Conservation (phyloP, 345 rosid genomes). For the Erodium maritimum region DNA sequence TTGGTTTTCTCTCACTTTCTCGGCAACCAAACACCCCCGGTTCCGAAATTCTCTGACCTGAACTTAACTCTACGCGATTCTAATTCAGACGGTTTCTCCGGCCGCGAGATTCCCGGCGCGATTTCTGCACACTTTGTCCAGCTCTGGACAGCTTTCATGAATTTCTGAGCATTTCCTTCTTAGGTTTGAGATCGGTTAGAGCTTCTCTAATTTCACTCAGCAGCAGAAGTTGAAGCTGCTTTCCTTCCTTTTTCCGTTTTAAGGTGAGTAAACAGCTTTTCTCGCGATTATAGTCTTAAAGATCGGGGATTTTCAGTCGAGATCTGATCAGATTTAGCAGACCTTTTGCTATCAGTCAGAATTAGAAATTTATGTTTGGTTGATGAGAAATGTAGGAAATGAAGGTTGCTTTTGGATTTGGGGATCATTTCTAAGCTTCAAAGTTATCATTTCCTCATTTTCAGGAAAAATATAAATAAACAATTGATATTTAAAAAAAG, state of each 20-base stretch:
- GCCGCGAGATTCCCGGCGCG: constrained; percentile 6
- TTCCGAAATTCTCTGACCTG: neutral
- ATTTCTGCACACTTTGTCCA: constrained; percentile 11
- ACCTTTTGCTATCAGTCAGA: constrained; percentile 8
- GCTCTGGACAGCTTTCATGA: constrained; percentile 2
- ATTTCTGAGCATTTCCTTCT: constrained; percentile 8
- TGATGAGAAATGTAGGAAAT: constrained; percentile 11
- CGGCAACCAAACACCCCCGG: constrained; percentile 29
- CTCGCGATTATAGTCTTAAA: neutral
- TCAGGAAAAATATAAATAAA: neutral
- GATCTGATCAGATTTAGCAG: constrained; percentile 11
- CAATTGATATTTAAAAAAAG: neutral
- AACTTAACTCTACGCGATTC: too few species aligned
- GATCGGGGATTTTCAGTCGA: neutral
- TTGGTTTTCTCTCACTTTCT: constrained; percentile 23
- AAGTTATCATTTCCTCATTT: neutral
- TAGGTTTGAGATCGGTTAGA: constrained; percentile 17
- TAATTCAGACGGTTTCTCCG: neutral
- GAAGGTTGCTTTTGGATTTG: neutral
- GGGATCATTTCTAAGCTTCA: neutral
- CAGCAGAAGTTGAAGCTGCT: constrained; percentile 1
- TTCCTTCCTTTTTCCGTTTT: constrained; percentile 5
- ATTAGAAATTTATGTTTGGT: constrained; percentile 10
- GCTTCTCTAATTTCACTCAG: constrained; percentile 6
- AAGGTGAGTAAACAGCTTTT: constrained; percentile 13